Base-by-base conservation (phyloP, 441 rosid genomes). In the Theobroma grandiflorum region DNA sequence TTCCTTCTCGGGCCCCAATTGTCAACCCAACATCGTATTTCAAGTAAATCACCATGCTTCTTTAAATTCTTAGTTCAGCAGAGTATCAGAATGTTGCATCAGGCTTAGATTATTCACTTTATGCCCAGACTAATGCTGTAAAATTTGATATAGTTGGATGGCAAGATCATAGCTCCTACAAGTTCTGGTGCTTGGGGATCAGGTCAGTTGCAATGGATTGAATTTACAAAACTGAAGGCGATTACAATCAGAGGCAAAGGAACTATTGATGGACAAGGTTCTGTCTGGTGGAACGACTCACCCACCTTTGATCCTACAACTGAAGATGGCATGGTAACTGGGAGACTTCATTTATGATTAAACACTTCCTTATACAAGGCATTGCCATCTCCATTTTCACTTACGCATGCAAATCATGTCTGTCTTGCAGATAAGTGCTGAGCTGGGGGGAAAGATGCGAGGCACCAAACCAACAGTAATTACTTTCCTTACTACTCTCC, bases 131-230 rank as follows among this genome's bases (percentile, higher is more conserved):
- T 59, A 66, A 74, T 53, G 9, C 47, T 57, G 55, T 53, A 55
- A 43, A 40, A 74, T 72, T 22, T 20, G 42, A 15, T 77, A 83
- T 86, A 92, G 96, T 69, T 92, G 80, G 93, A 92, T 58, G 96
- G 96, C 73, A 92, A 84, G 85, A 88, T 92, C 63, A 85, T 89
- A 74, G 96, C 96, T 71, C 90, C 94, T 8, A 88, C 91, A 64
- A 82, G 85, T 80, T 85, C 93, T 61, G 69, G 62, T 58, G 90
- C 86, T 3, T 90, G 96, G 96, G 86, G 86, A 65, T 82, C 87
- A 78, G 89, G 87, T 61, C 85, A 85, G 35, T 78, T 89, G 74
- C 92, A 90, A 33, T 92, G 96, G 94, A 86, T 92, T 14, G 89
- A 90, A 55, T 90, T 92, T 82, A 86, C 84, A 70, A 79, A 89